phyloP scores from a whole-genome alignment of 225 moss, liverwort and hornwort genomes.

The Anthoceros angustus region DNA sequence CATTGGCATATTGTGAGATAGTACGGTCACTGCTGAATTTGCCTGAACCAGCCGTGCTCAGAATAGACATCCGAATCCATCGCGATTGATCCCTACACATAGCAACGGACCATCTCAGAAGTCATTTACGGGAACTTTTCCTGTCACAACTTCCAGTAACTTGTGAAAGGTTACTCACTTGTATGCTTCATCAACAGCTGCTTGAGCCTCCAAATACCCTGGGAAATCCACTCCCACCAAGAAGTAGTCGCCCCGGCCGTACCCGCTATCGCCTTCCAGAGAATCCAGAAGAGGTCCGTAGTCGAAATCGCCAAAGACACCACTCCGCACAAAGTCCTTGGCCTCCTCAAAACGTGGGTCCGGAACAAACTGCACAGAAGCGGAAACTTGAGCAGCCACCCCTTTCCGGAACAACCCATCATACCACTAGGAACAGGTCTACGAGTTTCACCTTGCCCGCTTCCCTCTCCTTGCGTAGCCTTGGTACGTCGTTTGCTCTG shows the following conservation, averaged over 20 bases:
- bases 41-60: conserved; percentile 80
- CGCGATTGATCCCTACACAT: conserved; percentile 28
- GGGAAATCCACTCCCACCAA: conserved; percentile 72
- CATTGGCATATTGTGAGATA: conserved; percentile 48
- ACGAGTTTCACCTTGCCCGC: not conserved
- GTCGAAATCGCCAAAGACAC: conserved; percentile 70
- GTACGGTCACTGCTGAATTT: conserved; percentile 81
- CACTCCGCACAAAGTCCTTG: conserved; percentile 39
- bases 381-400: not conserved
- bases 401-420: too few species aligned
- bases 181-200: conserved; percentile 54
- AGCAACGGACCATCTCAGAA: not conserved
- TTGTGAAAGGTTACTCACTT: not conserved
- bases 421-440: too few species aligned
- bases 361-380: not conserved
- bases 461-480: conserved; percentile 48
- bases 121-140: not conserved
- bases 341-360: conserved; percentile 3
- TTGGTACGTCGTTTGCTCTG: conserved; percentile 41
- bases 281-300: conserved; percentile 43
- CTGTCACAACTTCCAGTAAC: not conserved
- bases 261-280: conserved; percentile 40
- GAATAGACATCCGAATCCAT: conserved; percentile 79
- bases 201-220: conserved; percentile 74
- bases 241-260: conserved; percentile 62